Percentiles rank a stretch among this genome's conserved stretches.
Conservation (phyloP, 768 basidiomycete species). For the Psilocybe tampanensis region DNA sequence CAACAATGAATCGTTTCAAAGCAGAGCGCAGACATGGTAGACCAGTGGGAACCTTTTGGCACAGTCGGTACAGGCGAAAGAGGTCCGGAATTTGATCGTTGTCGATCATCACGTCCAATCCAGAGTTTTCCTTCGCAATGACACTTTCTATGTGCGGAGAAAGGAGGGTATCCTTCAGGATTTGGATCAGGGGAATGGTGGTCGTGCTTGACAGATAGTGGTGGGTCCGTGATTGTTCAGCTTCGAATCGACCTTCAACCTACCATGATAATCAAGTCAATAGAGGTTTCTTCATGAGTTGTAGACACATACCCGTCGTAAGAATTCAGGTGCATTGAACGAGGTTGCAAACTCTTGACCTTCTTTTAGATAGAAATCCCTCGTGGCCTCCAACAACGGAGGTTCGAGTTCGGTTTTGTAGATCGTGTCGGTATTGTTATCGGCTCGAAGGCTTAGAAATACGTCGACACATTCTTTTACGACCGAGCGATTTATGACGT, state of each 20-base stretch:
- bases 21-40: slow-evolving; percentile 62
- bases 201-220: slow-evolving; percentile 87
- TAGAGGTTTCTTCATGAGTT: too few species aligned
- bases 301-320: slow-evolving; percentile 66
- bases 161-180: slow-evolving; percentile 79
- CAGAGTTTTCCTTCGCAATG: slow-evolving; percentile 80
- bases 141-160: slow-evolving; percentile 75
- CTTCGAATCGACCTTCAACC: slow-evolving; percentile 80
- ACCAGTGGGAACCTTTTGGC: slow-evolving; percentile 66
- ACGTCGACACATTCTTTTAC: slow-evolving; percentile 90
- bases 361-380: slow-evolving; percentile 78
- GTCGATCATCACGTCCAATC: slow-evolving; percentile 87
- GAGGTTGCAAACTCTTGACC: slow-evolving; percentile 68
- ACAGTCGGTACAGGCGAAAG: slow-evolving; percentile 77
- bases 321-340: slow-evolving; percentile 82
- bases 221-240: slow-evolving; percentile 82
- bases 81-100: slow-evolving; percentile 76
- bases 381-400: slow-evolving; percentile 74
- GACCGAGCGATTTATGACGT: slow-evolving; percentile 87
- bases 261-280: too few species aligned
- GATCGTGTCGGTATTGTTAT: slow-evolving; percentile 55
- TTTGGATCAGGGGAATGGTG: slow-evolving; percentile 62
- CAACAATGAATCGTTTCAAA: slow-evolving; percentile 71
- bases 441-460: slow-evolving; percentile 65
- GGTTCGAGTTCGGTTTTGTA: slow-evolving; percentile 90